These are phyloP conservation scores for Ophiostoma pallidulum DNA, from an alignment of 2,329 filamentous ascomycete genomes.

Conservation along the genomic window DNA sequence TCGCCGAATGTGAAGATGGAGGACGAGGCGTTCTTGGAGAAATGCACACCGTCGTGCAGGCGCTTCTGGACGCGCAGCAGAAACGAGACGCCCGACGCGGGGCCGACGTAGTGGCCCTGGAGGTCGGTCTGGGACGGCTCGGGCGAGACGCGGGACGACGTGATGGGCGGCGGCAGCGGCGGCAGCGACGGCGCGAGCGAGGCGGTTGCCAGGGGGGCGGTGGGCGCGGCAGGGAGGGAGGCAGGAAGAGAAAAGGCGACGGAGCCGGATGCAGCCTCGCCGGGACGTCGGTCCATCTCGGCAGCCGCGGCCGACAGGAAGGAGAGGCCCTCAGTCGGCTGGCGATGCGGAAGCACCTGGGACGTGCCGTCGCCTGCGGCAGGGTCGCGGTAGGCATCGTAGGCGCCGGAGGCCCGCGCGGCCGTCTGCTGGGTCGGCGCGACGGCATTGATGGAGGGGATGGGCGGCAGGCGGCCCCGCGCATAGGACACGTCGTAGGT, in stretches of 20 bases:
- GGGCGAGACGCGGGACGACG: slow-evolving; percentile 31
- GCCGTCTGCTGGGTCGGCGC: background rate
- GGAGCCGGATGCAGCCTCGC: background rate
- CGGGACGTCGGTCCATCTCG: slow-evolving; percentile 1
- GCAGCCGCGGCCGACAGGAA: slow-evolving; percentile 4
- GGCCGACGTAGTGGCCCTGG: slow-evolving; percentile 38
- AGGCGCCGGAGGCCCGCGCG: too few species aligned
- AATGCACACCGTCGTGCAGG: slow-evolving; percentile 31
- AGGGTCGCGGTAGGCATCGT: background rate
- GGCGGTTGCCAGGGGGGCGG: slow-evolving; percentile 21
- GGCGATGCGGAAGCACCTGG: too few species aligned
- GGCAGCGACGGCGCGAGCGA: slow-evolving; percentile 37
- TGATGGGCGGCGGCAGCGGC: too few species aligned
- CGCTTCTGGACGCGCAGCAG: slow-evolving; percentile 40
- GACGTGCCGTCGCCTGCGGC: too few species aligned
- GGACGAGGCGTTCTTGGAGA: slow-evolving; percentile 29
- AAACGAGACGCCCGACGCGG: slow-evolving; percentile 39
- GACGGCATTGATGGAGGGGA: slow-evolving; percentile 24
- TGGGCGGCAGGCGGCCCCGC: slow-evolving; percentile 44
- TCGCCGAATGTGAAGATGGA: slow-evolving; percentile 41
- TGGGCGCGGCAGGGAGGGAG: background rate
- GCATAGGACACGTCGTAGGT: slow-evolving; percentile 8
- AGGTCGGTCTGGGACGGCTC: slow-evolving; percentile 35
- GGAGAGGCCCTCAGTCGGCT: background rate
- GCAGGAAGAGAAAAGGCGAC: background rate